Evolutionary conservation across 768 basidiomycete species (phyloP).

Genomic region (Amanita phalloides): DNA sequence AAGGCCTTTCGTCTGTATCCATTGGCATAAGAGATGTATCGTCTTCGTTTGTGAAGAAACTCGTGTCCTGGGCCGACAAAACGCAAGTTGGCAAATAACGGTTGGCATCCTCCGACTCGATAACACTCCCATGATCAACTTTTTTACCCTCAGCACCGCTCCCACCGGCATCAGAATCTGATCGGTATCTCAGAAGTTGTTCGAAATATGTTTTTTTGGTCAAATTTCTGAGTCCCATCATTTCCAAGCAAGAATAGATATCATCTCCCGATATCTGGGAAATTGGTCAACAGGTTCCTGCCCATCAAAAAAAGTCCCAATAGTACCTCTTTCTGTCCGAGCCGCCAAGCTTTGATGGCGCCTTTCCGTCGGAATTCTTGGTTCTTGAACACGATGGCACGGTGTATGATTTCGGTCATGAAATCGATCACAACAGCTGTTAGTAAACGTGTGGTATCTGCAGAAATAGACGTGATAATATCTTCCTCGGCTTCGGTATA

Average conservation of each 20-base stretch:
- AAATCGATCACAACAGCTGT: conserved; percentile 38
- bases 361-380: conserved; percentile 48
- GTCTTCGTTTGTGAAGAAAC: not conserved
- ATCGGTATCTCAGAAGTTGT: conserved; percentile 15
- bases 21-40: conserved; percentile 11
- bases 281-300: not conserved
- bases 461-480: conserved; percentile 32
- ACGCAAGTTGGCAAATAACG: not conserved
- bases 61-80: not conserved
- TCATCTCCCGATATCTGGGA: conserved; percentile 31
- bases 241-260: conserved; percentile 38
- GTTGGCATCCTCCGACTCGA: not conserved
- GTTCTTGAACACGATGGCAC: conserved; percentile 43
- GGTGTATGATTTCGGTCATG: conserved; percentile 36
- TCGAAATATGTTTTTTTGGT: conserved; percentile 32
- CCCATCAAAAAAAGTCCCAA: conserved; percentile 2
- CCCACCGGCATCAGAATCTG: conserved; percentile 1
- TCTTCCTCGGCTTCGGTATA: conserved; percentile 13
- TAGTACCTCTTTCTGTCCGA: conserved; percentile 30
- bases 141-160: conserved; percentile 11
- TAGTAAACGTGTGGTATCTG: conserved; percentile 35
- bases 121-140: not conserved
- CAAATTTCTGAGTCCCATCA: conserved; percentile 27
- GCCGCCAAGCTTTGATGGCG: conserved; percentile 50
- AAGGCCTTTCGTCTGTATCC: conserved; percentile 14